Evolutionary conservation across 1,139 yeast species (phyloP).

Genomic region (Candida labiduridarum): DNA sequence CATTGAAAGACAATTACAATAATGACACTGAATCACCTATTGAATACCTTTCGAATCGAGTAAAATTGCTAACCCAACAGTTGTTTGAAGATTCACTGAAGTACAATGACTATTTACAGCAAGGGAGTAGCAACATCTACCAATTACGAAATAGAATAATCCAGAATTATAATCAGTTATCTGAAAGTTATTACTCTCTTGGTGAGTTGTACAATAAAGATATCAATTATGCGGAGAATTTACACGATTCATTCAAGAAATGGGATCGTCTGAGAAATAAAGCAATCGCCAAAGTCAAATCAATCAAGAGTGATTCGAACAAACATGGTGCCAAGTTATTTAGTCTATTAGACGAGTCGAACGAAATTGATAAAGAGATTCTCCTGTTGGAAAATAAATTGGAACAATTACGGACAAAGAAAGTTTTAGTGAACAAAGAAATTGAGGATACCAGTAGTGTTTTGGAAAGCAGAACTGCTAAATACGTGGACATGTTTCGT

Average conservation of each 20-base stretch:
- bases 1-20: not conserved
- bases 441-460: conserved; percentile 55
- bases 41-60: conserved; percentile 16
- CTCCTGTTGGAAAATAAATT: conserved; percentile 41
- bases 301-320: conserved; percentile 44
- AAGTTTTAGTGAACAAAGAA: conserved; percentile 40
- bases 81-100: conserved; percentile 10
- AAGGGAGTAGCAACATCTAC: conserved; percentile 37
- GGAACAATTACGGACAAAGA: conserved; percentile 37
- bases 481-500: conserved; percentile 43
- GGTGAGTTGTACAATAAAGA: conserved; percentile 53
- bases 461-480: conserved; percentile 52
- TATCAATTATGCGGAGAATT: conserved; percentile 25
- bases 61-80: conserved; percentile 9
- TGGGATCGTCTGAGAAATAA: conserved; percentile 48
- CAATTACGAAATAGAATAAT: conserved; percentile 30
- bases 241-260: conserved; percentile 36
- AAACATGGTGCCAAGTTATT: conserved; percentile 49
- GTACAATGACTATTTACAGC: conserved; percentile 20
- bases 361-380: conserved; percentile 45
- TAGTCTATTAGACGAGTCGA: conserved; percentile 36
- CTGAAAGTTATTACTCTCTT: conserved; percentile 48
- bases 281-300: conserved; percentile 37
- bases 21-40: conserved; percentile 15
- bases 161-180: conserved; percentile 35